Base-by-base conservation (phyloP, 108 stramenopile species). In the Cyclotella atomus region DNA sequence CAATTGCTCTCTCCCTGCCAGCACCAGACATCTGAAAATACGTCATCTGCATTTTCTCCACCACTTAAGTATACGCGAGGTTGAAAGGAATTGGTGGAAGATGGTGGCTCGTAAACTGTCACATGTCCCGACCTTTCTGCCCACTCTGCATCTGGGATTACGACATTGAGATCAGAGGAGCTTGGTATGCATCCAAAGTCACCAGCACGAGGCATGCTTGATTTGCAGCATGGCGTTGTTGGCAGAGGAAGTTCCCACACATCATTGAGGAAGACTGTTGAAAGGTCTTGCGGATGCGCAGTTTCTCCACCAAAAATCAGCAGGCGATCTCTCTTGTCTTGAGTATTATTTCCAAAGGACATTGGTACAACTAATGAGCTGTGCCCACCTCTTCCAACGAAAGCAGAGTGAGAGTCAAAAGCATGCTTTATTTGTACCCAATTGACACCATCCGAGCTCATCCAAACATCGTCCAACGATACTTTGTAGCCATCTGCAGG, bases 391-490 rank as follows among this genome's bases (percentile, higher is more conserved):
- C 86, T 67, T 9, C 72, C 82, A 38, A 59, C 38, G 50, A 81
- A 86, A 17, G 57, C 43, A 19, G 23, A 59, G 28, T 41, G 23
- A 15, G 16, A 81, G 41, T 52, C 65, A 41, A 80, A 77, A n/a
- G 85, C 78, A 56, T 69, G 70, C 62, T 83, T 87, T 27, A 86
- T 60, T 65, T 86, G 84, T 33, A 65, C 43, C 91, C 91, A 92
- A 16, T 60, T 35, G 15, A 47, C 33, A n/a, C 75, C 85, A 77
- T 92, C 86, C 14, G 70, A 61, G 47, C 79, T 82, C 70, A 79
- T 71, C 91, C 91, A 93, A 14, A 86, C 87, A 79, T 93, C 91
- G 43, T 84, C 83, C 59, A 89, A 60, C 57, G 89, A 86, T 16
- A 73, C 60, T 64, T 84, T 75, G 77, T 91, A 87, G 24, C 79